Conservation (phyloP, 176 grass and related monocot species). For the Juncus inflexus region DNA sequence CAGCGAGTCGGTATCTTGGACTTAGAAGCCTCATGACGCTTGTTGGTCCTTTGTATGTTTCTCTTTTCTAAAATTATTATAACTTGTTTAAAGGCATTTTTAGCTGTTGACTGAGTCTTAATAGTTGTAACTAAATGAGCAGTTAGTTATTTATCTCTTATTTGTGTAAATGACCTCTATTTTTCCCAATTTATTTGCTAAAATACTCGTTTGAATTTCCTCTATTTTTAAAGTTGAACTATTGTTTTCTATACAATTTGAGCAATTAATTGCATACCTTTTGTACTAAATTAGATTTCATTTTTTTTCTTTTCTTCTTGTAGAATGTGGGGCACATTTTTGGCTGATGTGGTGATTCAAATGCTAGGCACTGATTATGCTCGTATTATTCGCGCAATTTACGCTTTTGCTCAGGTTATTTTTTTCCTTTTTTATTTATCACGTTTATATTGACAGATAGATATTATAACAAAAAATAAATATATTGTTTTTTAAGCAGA, state of each 20-base stretch:
- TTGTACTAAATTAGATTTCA: not conserved
- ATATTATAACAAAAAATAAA: not conserved
- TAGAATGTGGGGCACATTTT: slow-evolving; percentile 95
- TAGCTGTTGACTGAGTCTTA: no score
- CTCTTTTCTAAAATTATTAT: slow-evolving; percentile 22
- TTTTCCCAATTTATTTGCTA: no score
- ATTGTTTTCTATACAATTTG: no score
- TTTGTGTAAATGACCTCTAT: no score
- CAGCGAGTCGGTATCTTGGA: slow-evolving; percentile 65
- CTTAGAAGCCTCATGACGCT: slow-evolving; percentile 79
- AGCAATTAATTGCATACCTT: no score
- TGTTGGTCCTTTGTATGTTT: slow-evolving; percentile 76
- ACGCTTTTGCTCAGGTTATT: slow-evolving; percentile 76
- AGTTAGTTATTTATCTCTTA: no score
- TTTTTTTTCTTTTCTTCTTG: slow-evolving; percentile 10
- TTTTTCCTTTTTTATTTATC: not conserved
- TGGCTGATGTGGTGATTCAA: slow-evolving; percentile 95
- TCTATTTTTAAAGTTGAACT: no score
- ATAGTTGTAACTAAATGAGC: no score
- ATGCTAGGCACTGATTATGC: slow-evolving; percentile 97
- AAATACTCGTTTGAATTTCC: no score
- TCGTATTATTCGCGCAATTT: slow-evolving; percentile 84
- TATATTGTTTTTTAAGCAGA: slow-evolving; percentile 26
- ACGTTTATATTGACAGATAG: not conserved
- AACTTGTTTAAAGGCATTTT: no score